phyloP scores from a whole-genome alignment of 2,329 filamentous ascomycete genomes.

The Chaetomiaceae sp. region DNA sequence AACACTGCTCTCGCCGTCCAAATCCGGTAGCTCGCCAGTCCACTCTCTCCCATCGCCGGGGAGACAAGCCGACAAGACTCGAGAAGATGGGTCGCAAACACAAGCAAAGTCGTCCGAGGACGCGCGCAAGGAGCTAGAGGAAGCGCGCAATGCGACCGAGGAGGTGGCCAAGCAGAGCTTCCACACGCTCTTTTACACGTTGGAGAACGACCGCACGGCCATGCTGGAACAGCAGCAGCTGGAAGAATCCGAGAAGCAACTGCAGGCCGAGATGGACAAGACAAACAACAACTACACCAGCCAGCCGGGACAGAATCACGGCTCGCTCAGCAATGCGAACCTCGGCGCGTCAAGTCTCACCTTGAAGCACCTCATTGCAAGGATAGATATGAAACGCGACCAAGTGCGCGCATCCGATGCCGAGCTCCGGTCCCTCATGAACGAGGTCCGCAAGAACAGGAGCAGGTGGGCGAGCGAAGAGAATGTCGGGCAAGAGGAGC shows the following conservation, averaged over 20 bases:
- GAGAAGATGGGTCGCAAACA: slow-evolving; percentile 47
- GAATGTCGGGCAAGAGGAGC: slow-evolving; percentile 92
- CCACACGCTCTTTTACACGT: slow-evolving; percentile 88
- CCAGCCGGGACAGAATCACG: slow-evolving; percentile 63
- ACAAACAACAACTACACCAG: slow-evolving; percentile 49
- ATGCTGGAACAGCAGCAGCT: slow-evolving; percentile 98
- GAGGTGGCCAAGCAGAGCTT: slow-evolving; percentile 87
- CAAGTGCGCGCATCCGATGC: slow-evolving; percentile 89
- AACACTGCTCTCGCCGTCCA: slow-evolving; percentile 63
- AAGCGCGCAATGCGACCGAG: slow-evolving; percentile 85
- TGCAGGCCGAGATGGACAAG: slow-evolving; percentile 89
- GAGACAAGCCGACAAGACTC: slow-evolving; percentile 52
- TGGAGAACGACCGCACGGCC: slow-evolving; percentile 90
- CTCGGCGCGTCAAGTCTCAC: slow-evolving; percentile 93
- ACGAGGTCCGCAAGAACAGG: slow-evolving; percentile 93
- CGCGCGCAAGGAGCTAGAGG: slow-evolving; percentile 87
- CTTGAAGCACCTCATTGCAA: slow-evolving; percentile 91
- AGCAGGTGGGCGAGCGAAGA: slow-evolving; percentile 99
- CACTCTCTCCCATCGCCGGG: slow-evolving; percentile 59
- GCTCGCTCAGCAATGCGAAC: slow-evolving; percentile 88
- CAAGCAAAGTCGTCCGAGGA: slow-evolving; percentile 73
- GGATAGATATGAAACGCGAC: slow-evolving; percentile 89
- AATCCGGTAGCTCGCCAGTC: slow-evolving; percentile 63
- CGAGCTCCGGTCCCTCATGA: slow-evolving; percentile 87
- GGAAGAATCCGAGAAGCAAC: slow-evolving; percentile 92